These are phyloP conservation scores for Alternaria incomplexa DNA, from an alignment of 2,329 filamentous ascomycete species.

Conservation along the genomic window DNA sequence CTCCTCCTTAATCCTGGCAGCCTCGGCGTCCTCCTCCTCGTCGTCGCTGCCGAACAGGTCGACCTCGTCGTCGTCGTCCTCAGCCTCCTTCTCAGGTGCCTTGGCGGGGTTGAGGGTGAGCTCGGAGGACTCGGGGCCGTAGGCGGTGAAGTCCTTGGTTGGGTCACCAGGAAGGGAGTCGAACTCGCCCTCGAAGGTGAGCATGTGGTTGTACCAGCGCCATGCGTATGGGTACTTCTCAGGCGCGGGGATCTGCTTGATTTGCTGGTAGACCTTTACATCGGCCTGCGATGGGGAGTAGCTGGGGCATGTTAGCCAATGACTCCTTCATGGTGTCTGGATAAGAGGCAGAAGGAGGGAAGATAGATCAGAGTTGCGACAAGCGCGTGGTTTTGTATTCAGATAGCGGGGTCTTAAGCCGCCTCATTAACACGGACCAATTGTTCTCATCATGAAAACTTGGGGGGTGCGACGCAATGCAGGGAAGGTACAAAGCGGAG, in stretches of 20 bases:
- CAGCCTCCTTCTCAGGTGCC: conserved; percentile 69
- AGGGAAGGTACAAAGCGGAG: conserved; percentile 22
- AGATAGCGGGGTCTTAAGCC: conserved; percentile 87
- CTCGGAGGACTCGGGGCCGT: conserved; percentile 83
- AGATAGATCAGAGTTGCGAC: conserved; percentile 72
- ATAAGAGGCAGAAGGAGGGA: conserved; percentile 18
- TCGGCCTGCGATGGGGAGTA: conserved; percentile 87
- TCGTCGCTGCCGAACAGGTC: conserved; percentile 93
- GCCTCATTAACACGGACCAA: conserved; percentile 97
- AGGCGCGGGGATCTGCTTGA: conserved; percentile 76
- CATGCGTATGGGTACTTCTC: conserved; percentile 92
- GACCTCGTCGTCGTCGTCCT: conserved; percentile 73
- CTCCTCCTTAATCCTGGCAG: conserved; percentile 82
- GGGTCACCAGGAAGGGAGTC: conserved; percentile 87
- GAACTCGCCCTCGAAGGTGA: conserved; percentile 92
- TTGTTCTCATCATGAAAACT: conserved; percentile 75
- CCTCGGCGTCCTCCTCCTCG: conserved; percentile 73
- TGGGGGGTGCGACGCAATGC: conserved; percentile 32
- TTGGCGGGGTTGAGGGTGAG: conserved; percentile 85
- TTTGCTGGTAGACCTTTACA: conserved; percentile 91
- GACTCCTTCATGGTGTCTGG: conserved; percentile 16
- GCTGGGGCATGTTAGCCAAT: conserved; percentile 50
- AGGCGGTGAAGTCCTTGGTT: conserved; percentile 84
- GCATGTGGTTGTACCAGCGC: conserved; percentile 99
- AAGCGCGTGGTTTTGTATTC: conserved; percentile 78